Percentiles rank a stretch among this genome's conserved stretches.
Evolutionary conservation across 2,329 filamentous ascomycete genomes (phyloP).

Genomic region (Cercospora berteroae): DNA sequence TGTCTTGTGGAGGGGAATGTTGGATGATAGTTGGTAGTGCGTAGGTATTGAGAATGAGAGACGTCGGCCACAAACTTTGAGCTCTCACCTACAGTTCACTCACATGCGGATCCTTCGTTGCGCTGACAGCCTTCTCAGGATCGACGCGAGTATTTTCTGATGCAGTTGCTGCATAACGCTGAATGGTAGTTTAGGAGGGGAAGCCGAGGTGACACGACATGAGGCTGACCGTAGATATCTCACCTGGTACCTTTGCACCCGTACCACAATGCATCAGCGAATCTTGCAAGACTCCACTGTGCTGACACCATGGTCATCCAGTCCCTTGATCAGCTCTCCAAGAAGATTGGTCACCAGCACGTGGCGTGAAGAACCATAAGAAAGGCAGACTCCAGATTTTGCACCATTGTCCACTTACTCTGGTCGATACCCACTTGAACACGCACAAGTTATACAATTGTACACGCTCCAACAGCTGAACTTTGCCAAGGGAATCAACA

Average conservation of each 20-base stretch:
- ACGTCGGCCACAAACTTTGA: conserved; percentile 14
- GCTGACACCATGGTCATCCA: not conserved
- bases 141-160: not conserved
- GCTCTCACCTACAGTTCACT: not conserved
- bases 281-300: not conserved
- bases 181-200: not conserved
- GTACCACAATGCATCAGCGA: not conserved
- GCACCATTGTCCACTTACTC: no score
- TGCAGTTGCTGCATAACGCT: not conserved
- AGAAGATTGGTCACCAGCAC: not conserved
- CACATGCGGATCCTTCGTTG: not conserved
- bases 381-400: not conserved
- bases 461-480: no score
- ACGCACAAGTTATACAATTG: no score
- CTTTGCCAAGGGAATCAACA: no score
- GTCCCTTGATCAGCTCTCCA: not conserved
- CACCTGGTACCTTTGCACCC: not conserved
- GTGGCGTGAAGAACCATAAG: not conserved
- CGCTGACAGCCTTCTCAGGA: not conserved
- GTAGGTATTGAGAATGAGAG: conserved; percentile 14
- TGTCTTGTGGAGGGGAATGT: conserved; percentile 17
- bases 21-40: conserved; percentile 17
- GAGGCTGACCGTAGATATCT: not conserved
- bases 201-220: not conserved
- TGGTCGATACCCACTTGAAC: not conserved